These are phyloP conservation scores for Pichia terricola DNA, from an alignment of 1,139 yeast species.

Conservation along the genomic window DNA sequence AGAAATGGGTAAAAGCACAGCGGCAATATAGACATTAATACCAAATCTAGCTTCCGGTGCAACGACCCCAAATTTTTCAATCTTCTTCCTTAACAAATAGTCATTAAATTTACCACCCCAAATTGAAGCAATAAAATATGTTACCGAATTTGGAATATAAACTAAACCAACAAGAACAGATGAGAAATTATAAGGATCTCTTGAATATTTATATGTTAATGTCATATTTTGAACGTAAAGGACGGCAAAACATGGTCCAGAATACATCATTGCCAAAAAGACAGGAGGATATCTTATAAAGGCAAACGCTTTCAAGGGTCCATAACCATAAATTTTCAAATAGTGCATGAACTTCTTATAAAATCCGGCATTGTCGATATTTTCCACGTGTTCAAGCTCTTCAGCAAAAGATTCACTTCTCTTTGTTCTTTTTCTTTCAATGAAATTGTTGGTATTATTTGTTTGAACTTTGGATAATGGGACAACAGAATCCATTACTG, in stretches of 20 bases:
- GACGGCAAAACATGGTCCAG: conserved; percentile 59
- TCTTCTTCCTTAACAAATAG: conserved; percentile 43
- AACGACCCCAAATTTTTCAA: conserved; percentile 47
- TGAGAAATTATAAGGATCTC: conserved; percentile 60
- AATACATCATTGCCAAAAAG: conserved; percentile 49
- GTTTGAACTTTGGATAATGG: conserved; percentile 27
- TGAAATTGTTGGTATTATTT: conserved; percentile 17
- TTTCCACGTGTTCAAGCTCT: conserved; percentile 21
- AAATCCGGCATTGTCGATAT: conserved; percentile 9
- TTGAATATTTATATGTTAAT: conserved; percentile 52
- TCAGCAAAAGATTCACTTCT: conserved; percentile 11
- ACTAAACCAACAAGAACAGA: conserved; percentile 62
- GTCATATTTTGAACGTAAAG: conserved; percentile 71
- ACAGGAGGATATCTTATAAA: conserved; percentile 68
- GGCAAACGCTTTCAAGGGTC: conserved; percentile 41
- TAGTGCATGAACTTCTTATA: conserved; percentile 16
- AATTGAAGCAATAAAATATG: conserved; percentile 64
- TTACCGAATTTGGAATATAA: conserved; percentile 75
- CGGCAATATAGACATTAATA: conserved; percentile 62
- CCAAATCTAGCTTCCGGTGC: conserved; percentile 76
- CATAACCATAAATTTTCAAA: conserved; percentile 34
- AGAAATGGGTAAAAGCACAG: conserved; percentile 52
- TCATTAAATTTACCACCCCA: conserved; percentile 80
- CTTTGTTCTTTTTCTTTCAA: conserved; percentile 23
- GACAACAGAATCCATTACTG: conserved; percentile 23